Evolutionary conservation across 106 monocot species (phyloP), one percentile per base, ranked within the genome.

Genomic region (Acorus calamus): DNA sequence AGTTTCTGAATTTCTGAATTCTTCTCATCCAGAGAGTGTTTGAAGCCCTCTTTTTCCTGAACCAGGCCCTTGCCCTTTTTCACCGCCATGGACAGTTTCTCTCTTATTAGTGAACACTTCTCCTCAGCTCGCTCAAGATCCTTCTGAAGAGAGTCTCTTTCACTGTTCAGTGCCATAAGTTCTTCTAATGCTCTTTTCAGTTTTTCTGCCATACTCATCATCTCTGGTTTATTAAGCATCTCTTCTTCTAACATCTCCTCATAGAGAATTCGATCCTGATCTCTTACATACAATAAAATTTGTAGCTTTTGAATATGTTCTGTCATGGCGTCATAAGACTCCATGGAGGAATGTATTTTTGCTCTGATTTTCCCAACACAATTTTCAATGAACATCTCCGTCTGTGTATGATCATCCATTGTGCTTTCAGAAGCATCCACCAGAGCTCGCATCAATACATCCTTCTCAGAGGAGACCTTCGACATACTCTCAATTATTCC

Each of bases 61-160:
- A 94, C 80, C 60, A 94, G 68, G 8, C 94, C 90, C 70, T 94
- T 94, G 7, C 94, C 94, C 70, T 94, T 94, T 66, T 87, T 94
- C 41, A 94, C 94, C 62, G 94, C 94, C 74, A 94, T 71, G 3
- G 87, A 87, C 8, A 94, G 65, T 49, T 90, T 94, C 64, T 94
- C 94, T 59, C 87, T 81, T 11, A 90, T 53, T 7, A 90, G 48
- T 42, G 80, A 79, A 57, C 72, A 76, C 66, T 72, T 89, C 62
- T 90, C 94, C 69, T 90, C 94, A 55, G 68, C 68, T 58, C 80
- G 72, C 54, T 87, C 82, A 44, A 89, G 73, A 62, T 90, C 84
- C 52, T 77, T 86, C 42, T 89, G 69, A 58, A 84, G 47, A 8
- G 70, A 59, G 43, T 83, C 83, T 54, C 76, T 87, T 60, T 94